phyloP scores from a whole-genome alignment of 257 asterid species.

The Jasminum sambac region DNA sequence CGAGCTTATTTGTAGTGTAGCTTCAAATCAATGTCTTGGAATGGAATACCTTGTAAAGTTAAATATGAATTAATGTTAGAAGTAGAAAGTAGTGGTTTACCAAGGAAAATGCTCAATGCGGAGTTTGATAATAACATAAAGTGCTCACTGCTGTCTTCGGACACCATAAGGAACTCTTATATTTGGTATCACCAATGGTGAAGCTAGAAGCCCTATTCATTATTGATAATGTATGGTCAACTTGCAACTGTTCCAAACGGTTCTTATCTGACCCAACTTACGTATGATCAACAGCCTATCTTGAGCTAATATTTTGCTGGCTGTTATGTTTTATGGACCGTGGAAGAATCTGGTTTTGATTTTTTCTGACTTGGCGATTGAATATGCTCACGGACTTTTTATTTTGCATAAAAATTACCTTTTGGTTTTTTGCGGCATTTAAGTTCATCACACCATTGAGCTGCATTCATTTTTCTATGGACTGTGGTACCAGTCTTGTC shows the following conservation, averaged over 20 bases:
- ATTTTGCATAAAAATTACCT: slow-evolving; percentile 9
- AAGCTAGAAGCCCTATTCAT: background rate
- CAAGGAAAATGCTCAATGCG: background rate
- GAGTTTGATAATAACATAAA: background rate
- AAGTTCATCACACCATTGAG: slow-evolving; percentile 2
- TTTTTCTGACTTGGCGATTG: background rate
- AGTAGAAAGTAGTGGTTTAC: background rate
- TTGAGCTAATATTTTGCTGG: background rate
- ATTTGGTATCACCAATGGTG: background rate
- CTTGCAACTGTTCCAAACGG: background rate
- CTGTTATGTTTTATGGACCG: background rate
- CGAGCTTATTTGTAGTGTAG: background rate
- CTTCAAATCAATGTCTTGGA: background rate
- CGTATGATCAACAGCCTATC: background rate
- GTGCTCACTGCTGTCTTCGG: background rate
- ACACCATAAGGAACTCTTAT: background rate
- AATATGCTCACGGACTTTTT: background rate
- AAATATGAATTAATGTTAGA: background rate
- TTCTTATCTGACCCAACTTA: background rate
- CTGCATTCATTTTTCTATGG: background rate
- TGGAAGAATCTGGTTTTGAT: background rate
- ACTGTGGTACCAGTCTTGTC: slow-evolving; percentile 15
- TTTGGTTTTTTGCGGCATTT: slow-evolving; percentile 19
- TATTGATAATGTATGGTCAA: background rate
- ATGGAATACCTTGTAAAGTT: background rate